A percentile compares a stretch with the other conserved stretches of the same genome.
Evolutionary conservation across 176 grass and related monocot species (phyloP).

Genomic region (Paspalum vaginatum): DNA sequence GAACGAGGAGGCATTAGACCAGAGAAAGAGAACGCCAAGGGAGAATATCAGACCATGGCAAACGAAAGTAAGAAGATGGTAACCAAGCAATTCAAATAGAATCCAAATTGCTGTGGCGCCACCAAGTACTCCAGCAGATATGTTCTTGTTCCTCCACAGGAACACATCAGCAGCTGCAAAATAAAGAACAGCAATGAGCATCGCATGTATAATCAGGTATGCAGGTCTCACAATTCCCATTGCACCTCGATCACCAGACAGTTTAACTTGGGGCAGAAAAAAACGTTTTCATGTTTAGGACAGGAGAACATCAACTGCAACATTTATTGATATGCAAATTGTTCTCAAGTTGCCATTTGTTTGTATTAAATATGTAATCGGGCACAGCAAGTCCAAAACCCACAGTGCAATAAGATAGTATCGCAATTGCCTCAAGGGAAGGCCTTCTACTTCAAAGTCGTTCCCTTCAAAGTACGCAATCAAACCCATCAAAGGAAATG

Average conservation of each 20-base stretch:
- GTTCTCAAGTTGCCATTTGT: neutral
- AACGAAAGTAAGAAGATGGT: constrained; percentile 80
- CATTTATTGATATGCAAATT: neutral
- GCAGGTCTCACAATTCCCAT: neutral
- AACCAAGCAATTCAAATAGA: constrained; percentile 81
- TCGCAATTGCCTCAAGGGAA: neutral
- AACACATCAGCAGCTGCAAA: constrained; percentile 94
- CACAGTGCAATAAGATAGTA: neutral
- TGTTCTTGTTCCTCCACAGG: constrained; percentile 93
- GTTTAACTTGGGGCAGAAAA: neutral
- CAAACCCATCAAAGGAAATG: neutral
- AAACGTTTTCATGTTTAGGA: neutral
- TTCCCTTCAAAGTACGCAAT: neutral
- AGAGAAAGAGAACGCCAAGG: constrained; percentile 79
- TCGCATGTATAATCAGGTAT: neutral
- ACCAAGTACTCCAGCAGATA: constrained; percentile 85
- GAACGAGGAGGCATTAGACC: constrained; percentile 82
- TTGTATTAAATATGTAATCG: neutral
- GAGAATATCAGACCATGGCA: constrained; percentile 87
- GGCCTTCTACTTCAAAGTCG: neutral
- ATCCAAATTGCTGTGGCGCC: constrained; percentile 74
- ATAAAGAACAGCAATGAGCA: constrained; percentile 20
- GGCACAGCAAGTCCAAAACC: neutral
- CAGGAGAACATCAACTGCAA: neutral
- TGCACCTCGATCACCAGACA: neutral